A percentile compares a stretch with the other conserved stretches of the same genome.
These are phyloP conservation scores for Fistulifera pelliculosa DNA, from an alignment of 108 stramenopile species.

Conservation along the genomic window DNA sequence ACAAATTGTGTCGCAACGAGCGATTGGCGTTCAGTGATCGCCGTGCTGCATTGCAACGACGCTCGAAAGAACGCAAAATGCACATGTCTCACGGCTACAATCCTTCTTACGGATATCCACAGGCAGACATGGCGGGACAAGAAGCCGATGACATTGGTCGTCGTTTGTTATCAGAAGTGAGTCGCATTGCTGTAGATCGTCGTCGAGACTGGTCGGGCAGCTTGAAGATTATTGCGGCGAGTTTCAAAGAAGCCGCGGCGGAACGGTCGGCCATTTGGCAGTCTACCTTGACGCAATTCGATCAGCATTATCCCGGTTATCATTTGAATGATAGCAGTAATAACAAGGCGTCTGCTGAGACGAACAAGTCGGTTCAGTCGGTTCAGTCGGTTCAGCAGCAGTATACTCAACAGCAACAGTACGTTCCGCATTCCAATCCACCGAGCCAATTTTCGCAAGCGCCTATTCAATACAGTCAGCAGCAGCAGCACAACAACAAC, in stretches of 20 bases:
- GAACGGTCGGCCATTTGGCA: constrained; percentile 78
- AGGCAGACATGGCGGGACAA: constrained; percentile 34
- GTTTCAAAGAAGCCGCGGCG: constrained; percentile 60
- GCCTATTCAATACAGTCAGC: too few species aligned
- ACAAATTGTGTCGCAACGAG: constrained; percentile 67
- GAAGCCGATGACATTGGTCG: constrained; percentile 68
- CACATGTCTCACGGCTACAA: constrained; percentile 43
- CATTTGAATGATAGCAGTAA: too few species aligned
- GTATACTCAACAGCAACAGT: too few species aligned
- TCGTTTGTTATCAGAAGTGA: constrained; percentile 62
- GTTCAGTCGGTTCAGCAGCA: too few species aligned
- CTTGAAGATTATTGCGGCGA: constrained; percentile 58
- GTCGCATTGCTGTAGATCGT: constrained; percentile 49
- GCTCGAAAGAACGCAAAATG: constrained; percentile 52
- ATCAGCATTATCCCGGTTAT: constrained; percentile 20
- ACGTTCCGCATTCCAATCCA: too few species aligned
- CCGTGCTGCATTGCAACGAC: constrained; percentile 38
- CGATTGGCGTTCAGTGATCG: constrained; percentile 78
- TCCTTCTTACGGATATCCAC: constrained; percentile 38
- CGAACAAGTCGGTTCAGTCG: too few species aligned
- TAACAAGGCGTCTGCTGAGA: too few species aligned
- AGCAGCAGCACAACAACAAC: too few species aligned
- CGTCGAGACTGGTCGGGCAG: constrained; percentile 58
- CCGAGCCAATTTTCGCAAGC: too few species aligned
- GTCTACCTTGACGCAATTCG: constrained; percentile 29